phyloP scores from a whole-genome alignment of 2,329 filamentous ascomycete species.

The Xylariaceae sp. region DNA sequence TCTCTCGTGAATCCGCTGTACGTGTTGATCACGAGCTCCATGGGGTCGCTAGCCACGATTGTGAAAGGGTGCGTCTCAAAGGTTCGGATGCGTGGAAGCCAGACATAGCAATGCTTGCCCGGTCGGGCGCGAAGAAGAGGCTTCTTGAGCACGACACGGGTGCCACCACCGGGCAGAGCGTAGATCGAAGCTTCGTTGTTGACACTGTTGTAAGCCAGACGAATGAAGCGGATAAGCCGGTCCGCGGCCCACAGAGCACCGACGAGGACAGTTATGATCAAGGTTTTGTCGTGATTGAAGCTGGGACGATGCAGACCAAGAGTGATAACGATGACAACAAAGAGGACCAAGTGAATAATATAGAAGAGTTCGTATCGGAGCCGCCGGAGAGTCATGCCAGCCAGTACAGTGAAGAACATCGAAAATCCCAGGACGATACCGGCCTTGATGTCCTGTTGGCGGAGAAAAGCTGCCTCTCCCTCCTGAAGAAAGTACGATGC shows the following conservation, averaged over 20 bases:
- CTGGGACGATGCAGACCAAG: constrained; percentile 37
- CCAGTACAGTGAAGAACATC: constrained; percentile 30
- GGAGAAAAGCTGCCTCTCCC: constrained; percentile 16
- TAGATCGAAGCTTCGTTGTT: constrained; percentile 34
- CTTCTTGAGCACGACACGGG: constrained; percentile 39
- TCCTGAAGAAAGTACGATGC: constrained; percentile 20
- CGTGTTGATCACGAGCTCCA: constrained; percentile 52
- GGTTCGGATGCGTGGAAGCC: constrained; percentile 50
- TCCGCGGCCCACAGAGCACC: constrained; percentile 36
- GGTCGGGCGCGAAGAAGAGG: constrained; percentile 35
- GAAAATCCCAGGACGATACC: constrained; percentile 29
- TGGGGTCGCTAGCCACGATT: constrained; percentile 41
- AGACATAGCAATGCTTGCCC: constrained; percentile 57
- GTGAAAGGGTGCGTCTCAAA: constrained; percentile 59
- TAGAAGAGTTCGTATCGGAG: constrained; percentile 42
- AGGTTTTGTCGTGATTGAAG: constrained; percentile 25
- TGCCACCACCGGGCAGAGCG: constrained; percentile 36
- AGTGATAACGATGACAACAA: constrained; percentile 31
- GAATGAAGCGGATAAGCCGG: constrained; percentile 31
- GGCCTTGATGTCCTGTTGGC: constrained; percentile 22
- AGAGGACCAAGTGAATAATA: constrained; percentile 34
- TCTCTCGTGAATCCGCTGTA: constrained; percentile 52
- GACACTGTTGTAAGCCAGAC: constrained; percentile 28
- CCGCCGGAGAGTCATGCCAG: constrained; percentile 25
- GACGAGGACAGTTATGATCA: constrained; percentile 31